Conservation (phyloP, 441 rosid species). For the Adansonia grandidieri region DNA sequence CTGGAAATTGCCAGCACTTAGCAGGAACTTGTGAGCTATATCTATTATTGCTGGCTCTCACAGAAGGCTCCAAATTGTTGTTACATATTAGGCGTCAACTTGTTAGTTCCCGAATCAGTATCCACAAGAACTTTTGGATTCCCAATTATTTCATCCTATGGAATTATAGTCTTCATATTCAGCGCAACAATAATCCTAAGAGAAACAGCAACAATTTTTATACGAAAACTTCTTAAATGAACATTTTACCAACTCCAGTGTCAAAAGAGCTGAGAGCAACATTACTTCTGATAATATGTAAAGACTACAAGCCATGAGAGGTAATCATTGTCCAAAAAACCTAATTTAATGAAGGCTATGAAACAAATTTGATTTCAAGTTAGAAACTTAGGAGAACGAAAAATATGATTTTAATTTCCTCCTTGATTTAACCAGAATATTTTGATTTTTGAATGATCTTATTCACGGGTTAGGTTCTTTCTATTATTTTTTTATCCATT, state of each 20-base stretch:
- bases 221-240: constrained; percentile 10
- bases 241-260: constrained; percentile 16
- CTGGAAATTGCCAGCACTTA: constrained; percentile 35
- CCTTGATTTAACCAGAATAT: not conserved
- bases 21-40: constrained; percentile 35
- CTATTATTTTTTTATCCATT: no score
- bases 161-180: constrained; percentile 79
- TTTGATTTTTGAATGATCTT: not conserved
- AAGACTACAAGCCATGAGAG: not conserved
- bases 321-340: constrained; percentile 1
- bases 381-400: not conserved
- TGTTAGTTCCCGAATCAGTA: constrained; percentile 49
- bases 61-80: constrained; percentile 36
- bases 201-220: not conserved
- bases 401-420: not conserved
- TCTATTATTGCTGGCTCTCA: constrained; percentile 30
- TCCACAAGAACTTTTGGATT: constrained; percentile 56
- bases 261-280: constrained; percentile 18
- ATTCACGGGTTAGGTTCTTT: no score
- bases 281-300: constrained; percentile 10
- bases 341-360: not conserved
- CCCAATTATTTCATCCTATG: constrained; percentile 71
- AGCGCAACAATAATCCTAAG: constrained; percentile 78
- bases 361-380: not conserved
- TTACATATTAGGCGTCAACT: constrained; percentile 29